phyloP scores from a whole-genome alignment of 2,329 filamentous ascomycete species.

The Sodiomyces alkalinus region DNA sequence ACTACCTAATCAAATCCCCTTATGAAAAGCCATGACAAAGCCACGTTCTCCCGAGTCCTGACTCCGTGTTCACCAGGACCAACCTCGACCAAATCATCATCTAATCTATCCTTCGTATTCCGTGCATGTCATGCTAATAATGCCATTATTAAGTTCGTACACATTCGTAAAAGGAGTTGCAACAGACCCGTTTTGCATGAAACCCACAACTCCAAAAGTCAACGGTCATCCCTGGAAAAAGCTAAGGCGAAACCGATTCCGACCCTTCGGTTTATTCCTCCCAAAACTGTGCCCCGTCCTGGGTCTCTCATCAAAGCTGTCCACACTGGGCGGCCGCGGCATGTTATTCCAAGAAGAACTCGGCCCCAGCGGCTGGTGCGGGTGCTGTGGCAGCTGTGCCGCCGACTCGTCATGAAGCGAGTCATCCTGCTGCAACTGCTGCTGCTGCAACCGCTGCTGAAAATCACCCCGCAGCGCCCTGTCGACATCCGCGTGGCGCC shows the following conservation, averaged over 20 bases:
- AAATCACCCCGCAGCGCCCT: slow-evolving; percentile 25
- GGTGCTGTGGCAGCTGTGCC: background rate
- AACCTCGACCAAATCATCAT: no score
- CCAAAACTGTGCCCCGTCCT: background rate
- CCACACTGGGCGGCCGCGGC: slow-evolving; percentile 1
- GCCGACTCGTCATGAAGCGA: slow-evolving; percentile 5
- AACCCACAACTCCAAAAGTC: no score
- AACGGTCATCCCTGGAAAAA: no score
- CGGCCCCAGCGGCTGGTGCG: background rate
- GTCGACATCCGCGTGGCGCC: slow-evolving; percentile 25
- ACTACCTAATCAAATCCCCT: no score
- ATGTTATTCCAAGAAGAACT: slow-evolving; percentile 2
- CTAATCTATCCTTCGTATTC: no score
- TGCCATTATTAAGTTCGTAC: no score
- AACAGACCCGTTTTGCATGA: no score
- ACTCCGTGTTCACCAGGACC: no score
- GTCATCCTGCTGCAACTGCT: slow-evolving; percentile 5
- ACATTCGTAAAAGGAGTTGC: no score
- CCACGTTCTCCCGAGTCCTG: no score
- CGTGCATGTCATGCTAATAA: no score
- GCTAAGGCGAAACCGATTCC: slow-evolving; percentile 1
- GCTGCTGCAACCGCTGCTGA: slow-evolving; percentile 1
- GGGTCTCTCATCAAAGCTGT: slow-evolving; percentile 2
- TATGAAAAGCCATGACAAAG: no score
- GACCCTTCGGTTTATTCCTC: background rate